These are phyloP conservation scores for Echeveria elegans DNA, from an alignment of 164 flowering plant species.

Conservation along the genomic window DNA sequence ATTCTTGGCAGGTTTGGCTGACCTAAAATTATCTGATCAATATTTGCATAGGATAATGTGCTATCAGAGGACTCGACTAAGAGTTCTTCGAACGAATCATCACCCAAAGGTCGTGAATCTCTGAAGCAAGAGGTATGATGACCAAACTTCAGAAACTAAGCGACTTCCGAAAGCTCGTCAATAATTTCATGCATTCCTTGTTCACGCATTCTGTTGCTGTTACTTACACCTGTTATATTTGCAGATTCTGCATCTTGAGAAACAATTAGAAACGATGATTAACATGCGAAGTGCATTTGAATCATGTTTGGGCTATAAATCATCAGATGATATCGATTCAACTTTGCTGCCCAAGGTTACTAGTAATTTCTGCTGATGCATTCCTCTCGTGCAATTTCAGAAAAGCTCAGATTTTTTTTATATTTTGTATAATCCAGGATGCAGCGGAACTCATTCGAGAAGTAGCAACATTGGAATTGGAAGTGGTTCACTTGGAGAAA, in stretches of 20 bases:
- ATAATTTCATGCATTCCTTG: background rate
- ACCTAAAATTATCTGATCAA: conserved; percentile 2
- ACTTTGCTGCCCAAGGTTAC: conserved; percentile 38
- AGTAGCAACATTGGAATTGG: conserved; percentile 37
- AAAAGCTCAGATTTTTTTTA: background rate
- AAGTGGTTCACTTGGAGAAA: conserved; percentile 43
- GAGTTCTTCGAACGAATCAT: conserved; percentile 28
- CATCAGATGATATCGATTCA: conserved; percentile 18
- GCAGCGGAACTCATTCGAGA: conserved; percentile 36
- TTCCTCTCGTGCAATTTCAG: background rate
- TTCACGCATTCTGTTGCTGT: background rate
- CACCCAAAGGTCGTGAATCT: conserved; percentile 31
- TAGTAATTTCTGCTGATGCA: background rate
- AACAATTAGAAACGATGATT: conserved; percentile 48
- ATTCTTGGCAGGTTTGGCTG: background rate
- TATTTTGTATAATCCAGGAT: conserved; percentile 18
- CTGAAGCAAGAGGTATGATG: conserved; percentile 75
- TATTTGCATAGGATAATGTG: conserved; percentile 36
- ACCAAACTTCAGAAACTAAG: background rate
- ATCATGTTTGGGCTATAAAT: conserved; percentile 38
- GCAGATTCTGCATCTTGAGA: conserved; percentile 58
- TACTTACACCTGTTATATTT: background rate
- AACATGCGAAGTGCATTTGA: conserved; percentile 42
- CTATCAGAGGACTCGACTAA: conserved; percentile 15
- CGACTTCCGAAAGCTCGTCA: too few relatives aligned